Percentiles rank a stretch among this genome's conserved stretches.
phyloP scores from a whole-genome alignment of 805 yeast genomes.

The Vanderwaltozyma yarrowii region DNA sequence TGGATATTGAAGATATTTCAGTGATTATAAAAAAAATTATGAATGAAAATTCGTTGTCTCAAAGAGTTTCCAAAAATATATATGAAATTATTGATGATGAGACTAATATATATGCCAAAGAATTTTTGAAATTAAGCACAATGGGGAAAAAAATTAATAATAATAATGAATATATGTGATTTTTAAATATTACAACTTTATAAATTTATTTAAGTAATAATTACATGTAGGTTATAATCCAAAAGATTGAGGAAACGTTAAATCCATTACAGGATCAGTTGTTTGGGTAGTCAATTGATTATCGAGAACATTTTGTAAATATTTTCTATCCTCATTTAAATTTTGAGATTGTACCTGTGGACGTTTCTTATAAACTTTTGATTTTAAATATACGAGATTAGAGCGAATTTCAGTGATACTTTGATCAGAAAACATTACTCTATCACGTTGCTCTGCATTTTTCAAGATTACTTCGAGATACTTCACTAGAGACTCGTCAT shows the following conservation, averaged over 20 bases:
- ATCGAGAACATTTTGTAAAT: too few species aligned
- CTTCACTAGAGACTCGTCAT: neutral
- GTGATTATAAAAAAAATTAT: slow-evolving; percentile 51
- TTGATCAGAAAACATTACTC: slow-evolving; percentile 1
- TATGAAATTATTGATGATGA: slow-evolving; percentile 45
- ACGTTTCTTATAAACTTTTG: neutral
- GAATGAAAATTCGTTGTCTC: slow-evolving; percentile 47
- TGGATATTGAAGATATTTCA: slow-evolving; percentile 57
- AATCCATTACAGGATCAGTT: too few species aligned
- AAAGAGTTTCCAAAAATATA: slow-evolving; percentile 45
- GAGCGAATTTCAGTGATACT: slow-evolving; percentile 2
- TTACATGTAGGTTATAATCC: neutral
- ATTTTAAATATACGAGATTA: slow-evolving; percentile 1
- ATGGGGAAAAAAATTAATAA: slow-evolving; percentile 20
- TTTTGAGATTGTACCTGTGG: too few species aligned
- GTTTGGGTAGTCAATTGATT: too few species aligned
- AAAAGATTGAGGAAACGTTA: too few species aligned
- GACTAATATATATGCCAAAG: slow-evolving; percentile 30
- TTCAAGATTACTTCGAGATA: slow-evolving; percentile 1
- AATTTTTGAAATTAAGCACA: slow-evolving; percentile 24
- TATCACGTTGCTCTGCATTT: neutral
- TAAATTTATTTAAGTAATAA: neutral
- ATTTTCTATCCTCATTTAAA: too few species aligned
- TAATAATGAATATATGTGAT: neutral
- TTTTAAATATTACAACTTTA: neutral